Evolutionary conservation across 1,284 basidiomycete species (phyloP).

Genomic region (Coniferiporia sulphurascens): DNA sequence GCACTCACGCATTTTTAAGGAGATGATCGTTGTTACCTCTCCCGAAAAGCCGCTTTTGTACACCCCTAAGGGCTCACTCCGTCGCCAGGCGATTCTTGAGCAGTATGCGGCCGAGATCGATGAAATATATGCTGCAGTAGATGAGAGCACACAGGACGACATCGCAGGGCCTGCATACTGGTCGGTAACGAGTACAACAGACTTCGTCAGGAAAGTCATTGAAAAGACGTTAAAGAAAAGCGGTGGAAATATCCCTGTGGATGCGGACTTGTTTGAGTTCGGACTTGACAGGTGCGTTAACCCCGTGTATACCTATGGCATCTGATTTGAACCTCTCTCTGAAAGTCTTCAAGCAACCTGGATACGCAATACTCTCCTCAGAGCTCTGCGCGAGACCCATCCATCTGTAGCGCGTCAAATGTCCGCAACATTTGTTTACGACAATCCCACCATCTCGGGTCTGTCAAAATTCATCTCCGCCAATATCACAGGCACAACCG

Average conservation of each 20-base stretch:
- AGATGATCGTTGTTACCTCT: conserved; percentile 19
- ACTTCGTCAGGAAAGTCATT: no score
- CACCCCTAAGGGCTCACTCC: conserved; percentile 20
- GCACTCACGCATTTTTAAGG: conserved; percentile 12
- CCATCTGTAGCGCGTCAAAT: conserved; percentile 20
- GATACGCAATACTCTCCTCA: conserved; percentile 28
- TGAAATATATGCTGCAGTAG: conserved; percentile 17
- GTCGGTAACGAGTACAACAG: no score
- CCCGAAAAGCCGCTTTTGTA: conserved; percentile 18
- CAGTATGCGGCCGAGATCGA: conserved; percentile 20
- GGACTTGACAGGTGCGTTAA: conserved; percentile 38
- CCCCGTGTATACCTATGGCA: neutral
- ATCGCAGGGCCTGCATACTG: no score
- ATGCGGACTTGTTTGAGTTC: conserved; percentile 36
- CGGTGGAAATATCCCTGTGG: conserved; percentile 19
- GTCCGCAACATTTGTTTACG: conserved; percentile 25
- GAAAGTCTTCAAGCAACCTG: conserved; percentile 38
- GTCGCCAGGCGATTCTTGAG: conserved; percentile 9
- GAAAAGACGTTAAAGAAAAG: conserved; percentile 12
- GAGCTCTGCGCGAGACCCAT: conserved; percentile 22
- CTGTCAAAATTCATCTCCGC: no score
- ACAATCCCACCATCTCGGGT: no score
- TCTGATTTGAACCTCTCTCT: neutral
- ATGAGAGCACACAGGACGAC: no score
- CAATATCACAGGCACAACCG: no score